These are phyloP conservation scores for Podospora conica DNA, from an alignment of 495 filamentous ascomycete species.

Conservation along the genomic window DNA sequence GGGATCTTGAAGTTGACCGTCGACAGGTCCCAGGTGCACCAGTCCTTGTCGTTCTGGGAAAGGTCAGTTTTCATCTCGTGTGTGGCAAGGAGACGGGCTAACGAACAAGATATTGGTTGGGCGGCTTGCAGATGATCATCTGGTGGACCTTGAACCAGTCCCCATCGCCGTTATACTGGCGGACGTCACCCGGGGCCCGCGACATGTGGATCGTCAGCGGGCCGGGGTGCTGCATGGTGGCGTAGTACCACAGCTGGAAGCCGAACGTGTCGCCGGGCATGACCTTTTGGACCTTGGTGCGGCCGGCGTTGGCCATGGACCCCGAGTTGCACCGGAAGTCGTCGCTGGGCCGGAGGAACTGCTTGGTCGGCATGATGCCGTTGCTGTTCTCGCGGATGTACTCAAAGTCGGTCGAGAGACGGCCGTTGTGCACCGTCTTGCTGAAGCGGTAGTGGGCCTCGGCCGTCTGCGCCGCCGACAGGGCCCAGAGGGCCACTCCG, in stretches of 20 bases:
- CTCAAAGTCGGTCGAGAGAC: conserved; percentile 8
- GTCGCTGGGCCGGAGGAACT: conserved; percentile 24
- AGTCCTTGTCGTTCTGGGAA: conserved; percentile 18
- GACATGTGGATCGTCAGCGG: conserved; percentile 30
- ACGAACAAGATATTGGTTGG: conserved; percentile 3
- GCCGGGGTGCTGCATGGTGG: conserved; percentile 29
- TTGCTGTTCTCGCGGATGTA: conserved; percentile 19
- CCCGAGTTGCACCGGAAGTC: conserved; percentile 30
- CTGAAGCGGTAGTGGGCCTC: conserved; percentile 18
- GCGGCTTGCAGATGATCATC: conserved; percentile 21
- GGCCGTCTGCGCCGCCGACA: conserved; percentile 4
- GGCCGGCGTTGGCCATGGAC: conserved; percentile 8
- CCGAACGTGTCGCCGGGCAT: conserved; percentile 24
- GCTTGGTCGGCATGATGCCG: conserved; percentile 21
- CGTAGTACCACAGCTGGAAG: conserved; percentile 26
- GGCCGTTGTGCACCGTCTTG: conserved; percentile 15
- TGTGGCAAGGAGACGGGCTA: neutral
- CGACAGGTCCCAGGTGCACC: conserved; percentile 24
- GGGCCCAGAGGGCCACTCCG: conserved; percentile 7
- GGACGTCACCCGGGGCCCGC: conserved; percentile 28
- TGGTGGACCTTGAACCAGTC: conserved; percentile 41
- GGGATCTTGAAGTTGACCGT: conserved; percentile 43
- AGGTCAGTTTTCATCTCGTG: neutral
- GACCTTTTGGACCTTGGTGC: conserved; percentile 16
- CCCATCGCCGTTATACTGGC: conserved; percentile 29